Conservation (phyloP, 2,329 filamentous ascomycete species). For the Paramyrothecium sp. region DNA sequence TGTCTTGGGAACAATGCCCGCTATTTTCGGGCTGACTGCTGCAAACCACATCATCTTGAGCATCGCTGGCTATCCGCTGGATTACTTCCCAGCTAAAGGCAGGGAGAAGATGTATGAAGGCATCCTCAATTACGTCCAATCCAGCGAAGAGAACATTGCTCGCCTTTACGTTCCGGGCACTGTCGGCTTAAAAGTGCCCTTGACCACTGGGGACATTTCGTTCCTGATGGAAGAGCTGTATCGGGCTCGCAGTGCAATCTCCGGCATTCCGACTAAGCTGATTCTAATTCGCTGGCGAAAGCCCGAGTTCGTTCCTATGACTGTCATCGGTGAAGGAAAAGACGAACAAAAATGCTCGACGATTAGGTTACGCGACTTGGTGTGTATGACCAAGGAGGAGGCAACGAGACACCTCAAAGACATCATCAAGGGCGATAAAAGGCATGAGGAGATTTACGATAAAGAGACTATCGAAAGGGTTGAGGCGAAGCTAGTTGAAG, state of each 20-base stretch:
- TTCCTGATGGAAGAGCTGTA: slow-evolving; percentile 91
- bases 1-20: slow-evolving; percentile 94
- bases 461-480: slow-evolving; percentile 65
- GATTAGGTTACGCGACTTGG: slow-evolving; percentile 68
- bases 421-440: slow-evolving; percentile 68
- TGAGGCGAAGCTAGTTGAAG: slow-evolving; percentile 65
- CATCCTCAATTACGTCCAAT: slow-evolving; percentile 73
- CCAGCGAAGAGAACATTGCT: slow-evolving; percentile 73
- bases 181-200: slow-evolving; percentile 73
- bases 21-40: slow-evolving; percentile 86
- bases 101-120: slow-evolving; percentile 91
- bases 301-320: slow-evolving; percentile 57
- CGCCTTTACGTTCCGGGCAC: slow-evolving; percentile 33
- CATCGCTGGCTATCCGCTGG: slow-evolving; percentile 79
- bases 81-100: slow-evolving; percentile 77
- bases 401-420: slow-evolving; percentile 76
- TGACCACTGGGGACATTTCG: slow-evolving; percentile 78
- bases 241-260: slow-evolving; percentile 77
- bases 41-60: slow-evolving; percentile 91
- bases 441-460: slow-evolving; percentile 72
- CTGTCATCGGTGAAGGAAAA: slow-evolving; percentile 60
- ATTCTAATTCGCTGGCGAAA: slow-evolving; percentile 78
- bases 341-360: slow-evolving; percentile 77
- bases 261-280: slow-evolving; percentile 76
- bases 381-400: slow-evolving; percentile 93